Evolutionary conservation across 768 basidiomycete species (phyloP).

Genomic region (Gymnopilus junonius): DNA sequence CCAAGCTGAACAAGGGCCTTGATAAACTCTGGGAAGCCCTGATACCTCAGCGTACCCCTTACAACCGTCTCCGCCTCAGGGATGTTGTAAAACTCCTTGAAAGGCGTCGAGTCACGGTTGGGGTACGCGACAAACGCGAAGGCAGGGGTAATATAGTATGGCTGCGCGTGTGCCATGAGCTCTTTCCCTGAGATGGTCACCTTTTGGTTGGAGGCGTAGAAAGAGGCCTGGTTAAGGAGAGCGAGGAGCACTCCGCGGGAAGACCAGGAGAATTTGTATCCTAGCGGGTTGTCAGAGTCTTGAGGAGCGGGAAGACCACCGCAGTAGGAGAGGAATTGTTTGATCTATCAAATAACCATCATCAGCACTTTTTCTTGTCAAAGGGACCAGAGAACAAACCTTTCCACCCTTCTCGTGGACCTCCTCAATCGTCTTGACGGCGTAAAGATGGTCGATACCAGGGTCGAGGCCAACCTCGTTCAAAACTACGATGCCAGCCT

Average conservation of each 20-base stretch:
- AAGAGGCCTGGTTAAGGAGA: constrained; percentile 88
- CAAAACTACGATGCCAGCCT: constrained; percentile 91
- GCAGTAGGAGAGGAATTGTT: constrained; percentile 92
- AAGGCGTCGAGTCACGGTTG: constrained; percentile 92
- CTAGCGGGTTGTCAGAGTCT: constrained; percentile 91
- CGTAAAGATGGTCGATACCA: constrained; percentile 93
- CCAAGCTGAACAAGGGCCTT: constrained; percentile 85
- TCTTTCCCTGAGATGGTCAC: constrained; percentile 75
- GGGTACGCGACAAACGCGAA: constrained; percentile 97
- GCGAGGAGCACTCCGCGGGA: constrained; percentile 95
- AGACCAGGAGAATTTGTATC: constrained; percentile 99
- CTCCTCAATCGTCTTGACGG: constrained; percentile 91
- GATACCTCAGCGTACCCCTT: constrained; percentile 92
- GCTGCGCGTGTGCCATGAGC: constrained; percentile 89
- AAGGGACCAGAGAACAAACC: constrained; percentile 42
- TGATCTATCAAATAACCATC: constrained; percentile 60
- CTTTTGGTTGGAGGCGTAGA: constrained; percentile 67
- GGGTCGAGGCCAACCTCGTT: constrained; percentile 99
- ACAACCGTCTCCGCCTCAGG: constrained; percentile 93
- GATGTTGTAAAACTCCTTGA: constrained; percentile 90
- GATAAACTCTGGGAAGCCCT: constrained; percentile 97
- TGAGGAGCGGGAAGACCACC: constrained; percentile 95
- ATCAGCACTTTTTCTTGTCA: neutral
- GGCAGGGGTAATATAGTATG: constrained; percentile 94
- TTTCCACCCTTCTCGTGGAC: constrained; percentile 95